A percentile compares a stretch with the other conserved stretches of the same genome.
These are phyloP conservation scores for Umbelopsis ramanniana DNA, from an alignment of 192 early-diverging fungal species.

Conservation along the genomic window DNA sequence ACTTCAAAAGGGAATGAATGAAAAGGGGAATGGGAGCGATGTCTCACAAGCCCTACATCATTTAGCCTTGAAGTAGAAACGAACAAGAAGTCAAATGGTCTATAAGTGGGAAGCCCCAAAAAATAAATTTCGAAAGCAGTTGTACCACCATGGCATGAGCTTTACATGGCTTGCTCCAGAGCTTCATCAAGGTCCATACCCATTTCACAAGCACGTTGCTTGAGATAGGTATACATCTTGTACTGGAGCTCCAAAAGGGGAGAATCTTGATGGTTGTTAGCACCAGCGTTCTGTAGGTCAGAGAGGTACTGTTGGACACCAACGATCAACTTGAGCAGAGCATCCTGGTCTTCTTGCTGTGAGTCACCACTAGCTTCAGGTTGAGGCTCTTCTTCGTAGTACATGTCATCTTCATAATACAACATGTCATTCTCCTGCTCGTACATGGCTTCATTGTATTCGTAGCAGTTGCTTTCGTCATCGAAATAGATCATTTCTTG, in stretches of 20 bases:
- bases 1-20: not conserved
- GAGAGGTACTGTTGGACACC: constrained; percentile 39
- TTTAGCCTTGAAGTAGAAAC: not conserved
- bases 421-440: constrained; percentile 16
- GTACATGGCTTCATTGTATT: constrained; percentile 13
- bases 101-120: constrained; percentile 3
- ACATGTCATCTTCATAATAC: constrained; percentile 24
- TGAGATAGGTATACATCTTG: constrained; percentile 42
- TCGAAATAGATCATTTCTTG: constrained; percentile 24
- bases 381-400: constrained; percentile 21
- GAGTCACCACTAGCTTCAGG: not conserved
- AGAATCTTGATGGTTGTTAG: constrained; percentile 29
- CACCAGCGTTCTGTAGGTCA: constrained; percentile 20
- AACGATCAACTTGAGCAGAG: constrained; percentile 33
- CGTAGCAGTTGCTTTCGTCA: constrained; percentile 20
- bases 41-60: constrained; percentile 7
- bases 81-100: not conserved
- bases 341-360: constrained; percentile 14
- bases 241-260: constrained; percentile 41
- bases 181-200: constrained; percentile 29
- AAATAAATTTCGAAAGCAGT: not conserved
- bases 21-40: not conserved
- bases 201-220: constrained; percentile 34
- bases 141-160: constrained; percentile 3
- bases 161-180: constrained; percentile 21